Evolutionary conservation across 2,329 filamentous ascomycete genomes (phyloP).

Genomic region (Hyphodiscus sp.): DNA sequence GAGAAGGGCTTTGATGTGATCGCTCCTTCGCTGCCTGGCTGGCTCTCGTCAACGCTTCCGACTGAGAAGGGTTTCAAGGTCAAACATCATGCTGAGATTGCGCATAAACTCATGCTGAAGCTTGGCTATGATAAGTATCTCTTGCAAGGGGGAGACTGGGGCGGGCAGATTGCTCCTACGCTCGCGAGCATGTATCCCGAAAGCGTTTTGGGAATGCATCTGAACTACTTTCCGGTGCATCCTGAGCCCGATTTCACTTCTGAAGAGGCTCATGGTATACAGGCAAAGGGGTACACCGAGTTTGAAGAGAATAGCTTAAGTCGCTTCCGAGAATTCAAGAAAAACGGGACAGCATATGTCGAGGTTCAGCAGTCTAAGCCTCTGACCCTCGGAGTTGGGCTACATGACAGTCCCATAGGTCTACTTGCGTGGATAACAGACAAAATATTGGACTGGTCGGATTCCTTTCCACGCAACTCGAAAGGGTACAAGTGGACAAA

Average conservation of each 20-base stretch:
- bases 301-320: conserved; percentile 10
- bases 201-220: conserved; percentile 21
- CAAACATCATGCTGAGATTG: conserved; percentile 42
- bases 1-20: neutral
- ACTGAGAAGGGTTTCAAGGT: conserved; percentile 11
- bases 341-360: conserved; percentile 12
- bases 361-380: conserved; percentile 23
- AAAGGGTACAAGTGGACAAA: conserved; percentile 52
- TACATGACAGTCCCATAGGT: conserved; percentile 18
- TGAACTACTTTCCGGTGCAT: conserved; percentile 18
- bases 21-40: conserved; percentile 6
- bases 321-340: conserved; percentile 13
- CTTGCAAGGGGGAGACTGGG: conserved; percentile 66
- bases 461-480: conserved; percentile 43
- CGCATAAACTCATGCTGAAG: conserved; percentile 61
- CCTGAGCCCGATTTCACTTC: too few relatives aligned
- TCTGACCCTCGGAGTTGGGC: conserved; percentile 16
- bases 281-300: neutral
- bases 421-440: conserved; percentile 22
- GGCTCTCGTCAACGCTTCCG: conserved; percentile 11
- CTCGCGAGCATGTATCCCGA: conserved; percentile 52
- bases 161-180: conserved; percentile 53
- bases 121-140: conserved; percentile 58
- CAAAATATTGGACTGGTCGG: conserved; percentile 15
- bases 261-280: too few relatives aligned